Conservation (phyloP, 345 rosid genomes). For the Firmiana major region DNA sequence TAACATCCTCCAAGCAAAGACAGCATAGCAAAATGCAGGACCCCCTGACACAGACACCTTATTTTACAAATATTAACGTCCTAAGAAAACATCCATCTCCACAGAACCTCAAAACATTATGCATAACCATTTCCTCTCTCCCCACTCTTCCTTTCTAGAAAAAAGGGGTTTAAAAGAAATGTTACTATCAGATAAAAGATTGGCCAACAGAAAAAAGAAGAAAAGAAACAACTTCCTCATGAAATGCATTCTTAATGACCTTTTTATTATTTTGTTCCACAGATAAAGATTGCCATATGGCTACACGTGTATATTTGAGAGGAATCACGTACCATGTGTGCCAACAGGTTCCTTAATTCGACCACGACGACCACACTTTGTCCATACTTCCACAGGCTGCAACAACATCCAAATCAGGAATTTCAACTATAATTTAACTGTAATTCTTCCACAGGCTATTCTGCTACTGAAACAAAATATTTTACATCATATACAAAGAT, state of each 20-base stretch:
- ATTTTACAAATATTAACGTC: neutral
- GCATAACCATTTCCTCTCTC: neutral
- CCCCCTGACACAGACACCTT: neutral
- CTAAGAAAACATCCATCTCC: neutral
- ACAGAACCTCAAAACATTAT: neutral
- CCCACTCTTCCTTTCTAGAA: neutral
- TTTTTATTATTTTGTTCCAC: neutral
- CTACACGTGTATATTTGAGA: neutral
- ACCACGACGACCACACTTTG: conserved; percentile 81
- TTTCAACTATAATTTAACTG: neutral
- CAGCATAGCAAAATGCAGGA: neutral
- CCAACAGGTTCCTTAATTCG: conserved; percentile 93
- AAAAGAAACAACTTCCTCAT: neutral
- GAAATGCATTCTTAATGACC: neutral
- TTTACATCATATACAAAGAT: neutral
- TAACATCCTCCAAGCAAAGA: neutral
- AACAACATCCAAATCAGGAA: conserved; percentile 18
- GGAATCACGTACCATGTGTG: conserved; percentile 66
- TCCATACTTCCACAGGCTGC: conserved; percentile 94
- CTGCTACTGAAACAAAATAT: neutral
- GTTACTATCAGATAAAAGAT: neutral
- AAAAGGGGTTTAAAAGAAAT: neutral
- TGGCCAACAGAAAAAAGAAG: neutral
- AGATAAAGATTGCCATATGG: neutral
- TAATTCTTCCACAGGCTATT: neutral